Evolutionary conservation across 2,329 filamentous ascomycete species (phyloP).

Genomic region (Dothideomycetes sp.): DNA sequence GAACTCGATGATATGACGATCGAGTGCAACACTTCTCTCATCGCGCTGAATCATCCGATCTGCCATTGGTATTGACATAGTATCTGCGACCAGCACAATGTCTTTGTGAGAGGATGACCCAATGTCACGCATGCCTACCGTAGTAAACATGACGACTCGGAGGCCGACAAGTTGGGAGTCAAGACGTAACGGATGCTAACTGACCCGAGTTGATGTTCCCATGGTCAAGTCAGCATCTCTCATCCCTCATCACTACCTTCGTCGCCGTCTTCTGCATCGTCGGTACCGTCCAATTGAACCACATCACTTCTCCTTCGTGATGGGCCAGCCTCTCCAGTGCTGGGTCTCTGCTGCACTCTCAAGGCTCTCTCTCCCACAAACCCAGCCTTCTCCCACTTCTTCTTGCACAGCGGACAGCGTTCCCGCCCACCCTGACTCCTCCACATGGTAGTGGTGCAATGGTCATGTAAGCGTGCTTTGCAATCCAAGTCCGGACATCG

Average conservation of each 20-base stretch:
- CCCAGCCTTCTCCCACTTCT: constrained; percentile 38
- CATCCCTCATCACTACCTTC: constrained; percentile 9
- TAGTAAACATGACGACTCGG: no score
- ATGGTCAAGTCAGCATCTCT: no score
- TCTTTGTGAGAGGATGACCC: no score
- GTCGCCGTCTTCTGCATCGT: constrained; percentile 4
- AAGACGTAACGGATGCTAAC: no score
- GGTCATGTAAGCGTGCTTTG: constrained; percentile 60
- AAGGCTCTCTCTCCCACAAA: constrained; percentile 43
- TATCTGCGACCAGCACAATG: no score
- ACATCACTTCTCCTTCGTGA: constrained; percentile 11
- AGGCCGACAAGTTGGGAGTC: no score
- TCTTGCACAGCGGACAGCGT: constrained; percentile 51
- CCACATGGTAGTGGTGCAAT: constrained; percentile 66
- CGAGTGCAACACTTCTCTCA: no score
- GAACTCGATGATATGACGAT: no score
- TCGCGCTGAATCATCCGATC: no score
- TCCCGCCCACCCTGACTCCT: constrained; percentile 46
- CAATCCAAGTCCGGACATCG: constrained; percentile 63
- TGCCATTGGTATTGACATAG: no score
- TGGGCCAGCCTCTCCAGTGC: constrained; percentile 9
- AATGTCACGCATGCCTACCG: no score
- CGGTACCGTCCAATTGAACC: constrained; percentile 12
- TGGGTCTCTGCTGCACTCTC: constrained; percentile 9
- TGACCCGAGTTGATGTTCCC: no score